Conservation (phyloP, 2,329 filamentous ascomycete genomes). For the Scytalidium sp. region DNA sequence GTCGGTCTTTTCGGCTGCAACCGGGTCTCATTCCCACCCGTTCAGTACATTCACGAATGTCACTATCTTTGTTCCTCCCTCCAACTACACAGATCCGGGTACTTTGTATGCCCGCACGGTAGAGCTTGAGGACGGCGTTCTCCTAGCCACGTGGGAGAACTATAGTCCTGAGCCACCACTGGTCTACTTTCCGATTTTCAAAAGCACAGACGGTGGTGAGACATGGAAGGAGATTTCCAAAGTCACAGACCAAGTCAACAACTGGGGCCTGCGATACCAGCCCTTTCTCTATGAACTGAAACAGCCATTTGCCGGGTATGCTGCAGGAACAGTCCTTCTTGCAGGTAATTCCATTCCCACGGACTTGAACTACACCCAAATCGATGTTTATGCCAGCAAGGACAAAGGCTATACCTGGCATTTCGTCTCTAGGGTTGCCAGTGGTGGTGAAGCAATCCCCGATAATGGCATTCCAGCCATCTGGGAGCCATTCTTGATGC, state of each 20-base stretch:
- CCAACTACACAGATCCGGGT: constrained; percentile 24
- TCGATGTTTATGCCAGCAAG: constrained; percentile 65
- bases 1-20: constrained; percentile 14
- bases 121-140: constrained; percentile 33
- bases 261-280: constrained; percentile 66
- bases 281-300: constrained; percentile 65
- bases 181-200: constrained; percentile 41
- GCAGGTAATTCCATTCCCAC: constrained; percentile 40
- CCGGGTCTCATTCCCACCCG: constrained; percentile 2
- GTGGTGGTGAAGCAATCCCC: constrained; percentile 55
- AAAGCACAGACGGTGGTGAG: constrained; percentile 49
- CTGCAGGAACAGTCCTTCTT: constrained; percentile 60
- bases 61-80: constrained; percentile 23
- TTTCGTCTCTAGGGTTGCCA: constrained; percentile 64
- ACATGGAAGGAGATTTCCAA: constrained; percentile 63
- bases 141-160: constrained; percentile 54
- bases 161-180: constrained; percentile 52
- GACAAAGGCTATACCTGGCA: constrained; percentile 62
- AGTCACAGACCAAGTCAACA: constrained; percentile 61
- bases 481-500: constrained; percentile 69
- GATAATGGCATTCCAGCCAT: constrained; percentile 59
- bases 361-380: constrained; percentile 60
- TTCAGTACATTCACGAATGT: constrained; percentile 25
- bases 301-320: constrained; percentile 52
- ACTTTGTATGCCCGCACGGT: constrained; percentile 32